Base-by-base conservation (phyloP, 2,329 filamentous ascomycete genomes). In the Colletotrichum somersetense region DNA sequence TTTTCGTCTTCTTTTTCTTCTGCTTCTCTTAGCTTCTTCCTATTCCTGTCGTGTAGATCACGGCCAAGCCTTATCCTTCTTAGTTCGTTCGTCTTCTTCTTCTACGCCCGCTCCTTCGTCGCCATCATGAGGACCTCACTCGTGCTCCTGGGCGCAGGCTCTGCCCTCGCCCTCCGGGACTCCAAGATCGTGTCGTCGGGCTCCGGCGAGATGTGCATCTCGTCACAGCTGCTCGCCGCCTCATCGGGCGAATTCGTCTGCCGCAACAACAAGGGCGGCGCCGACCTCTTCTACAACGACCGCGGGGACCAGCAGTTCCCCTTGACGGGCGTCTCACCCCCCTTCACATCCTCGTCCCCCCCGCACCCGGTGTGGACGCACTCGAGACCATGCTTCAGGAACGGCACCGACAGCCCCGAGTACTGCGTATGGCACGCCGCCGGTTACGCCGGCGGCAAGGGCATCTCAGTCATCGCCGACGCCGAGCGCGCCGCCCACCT, bases 391-490 rank as follows among this genome's bases (percentile, higher is more conserved):
- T 74, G 73, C 67, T 69, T 73, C 57, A 73, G 58, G 48, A 74
- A 74, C 61, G 18, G 55, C 61, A 74, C 73, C 14, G n/a, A 62
- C 2, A 40, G 52, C 5, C 52, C 61, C 33, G 67, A 74, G 56
- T 74, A 72, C 74, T 85, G 82, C 75, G 78, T 82, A 70, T 85
- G 80, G 74, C 74, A 80, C 20, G 78, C 79, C 69, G 63, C 74
- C 4, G 70, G 70, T 16, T 83, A 84, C 66, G 83, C 81, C 50
- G 6, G 6, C 5, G 79, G 78, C 40, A 76, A 81, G 18, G 83
- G 83, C 62, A 80, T 84, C 59, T 80, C 81, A 30, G 74, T 85
- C 62, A 62, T 85, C 42, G 84, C 81, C 56, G 79, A 78, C 10
- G 71, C 78, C 1, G 73, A 75, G 16, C 79, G 82, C 61, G 81